Base-by-base conservation (phyloP, 2,329 filamentous ascomycete genomes). In the Balansia obtecta region DNA sequence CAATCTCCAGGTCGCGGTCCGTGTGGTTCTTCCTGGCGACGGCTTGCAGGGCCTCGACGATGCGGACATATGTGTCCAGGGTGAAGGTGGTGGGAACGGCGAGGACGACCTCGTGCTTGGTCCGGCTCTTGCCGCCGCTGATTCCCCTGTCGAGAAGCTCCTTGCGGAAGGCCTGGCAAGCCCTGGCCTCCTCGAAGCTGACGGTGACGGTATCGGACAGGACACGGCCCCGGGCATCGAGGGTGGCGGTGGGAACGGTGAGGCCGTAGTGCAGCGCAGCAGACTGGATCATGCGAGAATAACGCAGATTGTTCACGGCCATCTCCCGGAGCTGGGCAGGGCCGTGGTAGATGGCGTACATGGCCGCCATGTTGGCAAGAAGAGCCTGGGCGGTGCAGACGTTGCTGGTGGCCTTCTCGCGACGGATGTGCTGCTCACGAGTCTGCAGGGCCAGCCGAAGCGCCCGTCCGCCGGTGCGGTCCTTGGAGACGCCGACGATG, bases 371-470 rank as follows among this genome's bases (percentile, higher is more conserved):
- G 67, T 97, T 97, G 38, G 91, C 91, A 48, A 96, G 74, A 27
- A 97, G 72, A 9, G 91, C 91, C 69, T 97, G 91, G 1, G 91
- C 90, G 1, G 91, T 97, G 72, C 91, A 97, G 53, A 96, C 90
- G 63, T 97, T 97, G 73, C 89, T 95, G 1, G 91, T 97, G 1
- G 91, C 91, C 76, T 96, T 96, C 66, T 97, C 91, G 61, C 91
- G 80, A 56, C 91, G 80, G 64, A 97, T 96, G 66, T 97, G 91
- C 71, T 97, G 91, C 70, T 97, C 91, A 59, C 91, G 78, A 10
- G 91, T 96, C 70, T 97, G 91, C 48, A 96, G 72, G 16, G 91
- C 86, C 62, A 96, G 71, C 59, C 91, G 79, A 56, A 94, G 82
- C 5, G 90, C 91, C 12, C 78, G 83, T 55, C 86, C 80, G 8